Evolutionary conservation across 148 eudicot species (phyloP).

Genomic region (Vaccinium myrtillus): DNA sequence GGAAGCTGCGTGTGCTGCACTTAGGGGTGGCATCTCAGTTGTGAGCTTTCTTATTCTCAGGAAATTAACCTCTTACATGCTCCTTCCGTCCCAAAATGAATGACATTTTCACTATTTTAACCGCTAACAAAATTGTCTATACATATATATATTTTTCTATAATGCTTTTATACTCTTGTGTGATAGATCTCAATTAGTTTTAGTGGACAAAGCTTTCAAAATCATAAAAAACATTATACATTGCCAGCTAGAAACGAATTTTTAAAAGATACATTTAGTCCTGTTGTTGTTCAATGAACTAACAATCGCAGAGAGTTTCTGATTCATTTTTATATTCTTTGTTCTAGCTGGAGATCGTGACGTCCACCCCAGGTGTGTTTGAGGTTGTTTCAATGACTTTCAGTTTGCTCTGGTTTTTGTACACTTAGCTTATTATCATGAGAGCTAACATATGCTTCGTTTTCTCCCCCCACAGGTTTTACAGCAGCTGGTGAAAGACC

Average conservation of each 20-base stretch:
- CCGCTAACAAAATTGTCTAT: background rate
- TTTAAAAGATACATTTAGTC: background rate
- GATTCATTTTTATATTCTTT: conserved; percentile 1
- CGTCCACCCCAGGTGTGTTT: conserved; percentile 78
- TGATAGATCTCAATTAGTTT: background rate
- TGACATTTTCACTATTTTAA: background rate
- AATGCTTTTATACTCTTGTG: background rate
- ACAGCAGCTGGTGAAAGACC: conserved; percentile 47
- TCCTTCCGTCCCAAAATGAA: background rate
- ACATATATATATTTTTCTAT: background rate
- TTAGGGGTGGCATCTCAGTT: conserved; percentile 62
- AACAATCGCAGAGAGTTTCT: conserved; percentile 1
- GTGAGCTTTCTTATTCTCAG: conserved; percentile 39
- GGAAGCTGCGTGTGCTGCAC: conserved; percentile 85
- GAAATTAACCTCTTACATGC: background rate
- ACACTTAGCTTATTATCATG: background rate
- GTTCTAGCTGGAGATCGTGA: conserved; percentile 73
- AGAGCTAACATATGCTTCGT: background rate
- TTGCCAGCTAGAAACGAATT: background rate
- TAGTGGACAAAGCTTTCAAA: background rate
- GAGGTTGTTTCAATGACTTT: conserved; percentile 45
- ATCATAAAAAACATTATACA: background rate
- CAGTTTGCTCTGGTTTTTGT: background rate
- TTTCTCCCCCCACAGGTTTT: conserved; percentile 44
- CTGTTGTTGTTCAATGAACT: background rate